These are phyloP conservation scores for Paspalum notatum DNA, from an alignment of 176 grass and related monocot species.

Conservation along the genomic window DNA sequence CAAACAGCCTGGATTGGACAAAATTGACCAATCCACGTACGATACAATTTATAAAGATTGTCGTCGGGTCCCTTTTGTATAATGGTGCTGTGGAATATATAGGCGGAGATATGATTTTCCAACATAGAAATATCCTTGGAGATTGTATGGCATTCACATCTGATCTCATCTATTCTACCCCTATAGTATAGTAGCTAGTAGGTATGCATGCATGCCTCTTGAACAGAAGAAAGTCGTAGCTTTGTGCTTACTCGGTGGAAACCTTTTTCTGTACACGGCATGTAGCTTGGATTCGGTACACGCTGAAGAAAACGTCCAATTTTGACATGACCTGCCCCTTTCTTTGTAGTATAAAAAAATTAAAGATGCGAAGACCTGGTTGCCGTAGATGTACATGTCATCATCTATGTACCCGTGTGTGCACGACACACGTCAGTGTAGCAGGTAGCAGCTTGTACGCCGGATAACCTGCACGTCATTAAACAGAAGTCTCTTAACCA, in stretches of 20 bases:
- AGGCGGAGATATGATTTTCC: constrained; percentile 17
- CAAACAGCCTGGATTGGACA: too few species aligned
- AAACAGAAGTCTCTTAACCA: not conserved
- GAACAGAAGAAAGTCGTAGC: not conserved
- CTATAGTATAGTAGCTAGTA: constrained; percentile 8
- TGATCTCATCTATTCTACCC: constrained; percentile 15
- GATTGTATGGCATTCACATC: constrained; percentile 1
- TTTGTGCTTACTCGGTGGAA: constrained; percentile 23
- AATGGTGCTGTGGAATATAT: constrained; percentile 39
- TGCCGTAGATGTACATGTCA: constrained; percentile 4
- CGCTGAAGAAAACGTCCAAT: constrained; percentile 8
- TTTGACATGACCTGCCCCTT: constrained; percentile 43
- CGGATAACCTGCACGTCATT: too few species aligned
- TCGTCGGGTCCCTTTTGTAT: not conserved
- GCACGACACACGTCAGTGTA: not conserved
- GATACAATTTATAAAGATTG: constrained; percentile 23
- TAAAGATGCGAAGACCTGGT: constrained; percentile 41
- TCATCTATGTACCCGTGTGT: not conserved
- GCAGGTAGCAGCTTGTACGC: not conserved
- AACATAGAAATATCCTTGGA: constrained; percentile 20
- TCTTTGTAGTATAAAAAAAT: too few species aligned
- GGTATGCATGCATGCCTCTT: too few species aligned
- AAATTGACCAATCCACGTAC: constrained; percentile 28
- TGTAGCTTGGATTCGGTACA: constrained; percentile 30
- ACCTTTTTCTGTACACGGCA: constrained; percentile 32